Conservation (phyloP, 2,329 filamentous ascomycete genomes). For the Hypocreales sp. region DNA sequence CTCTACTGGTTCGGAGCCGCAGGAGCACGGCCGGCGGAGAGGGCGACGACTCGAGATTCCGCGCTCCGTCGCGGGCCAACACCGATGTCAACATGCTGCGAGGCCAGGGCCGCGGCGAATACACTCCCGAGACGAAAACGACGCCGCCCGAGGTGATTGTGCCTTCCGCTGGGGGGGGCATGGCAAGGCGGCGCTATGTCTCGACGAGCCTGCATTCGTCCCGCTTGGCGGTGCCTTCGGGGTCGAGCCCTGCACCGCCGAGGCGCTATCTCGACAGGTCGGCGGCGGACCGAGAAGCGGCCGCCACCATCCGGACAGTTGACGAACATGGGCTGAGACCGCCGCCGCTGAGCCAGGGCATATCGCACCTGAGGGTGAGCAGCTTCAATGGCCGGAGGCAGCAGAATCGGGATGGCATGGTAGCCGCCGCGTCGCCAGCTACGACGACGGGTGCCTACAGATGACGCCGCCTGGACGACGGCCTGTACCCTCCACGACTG, state of each 20-base stretch:
- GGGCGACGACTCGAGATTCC: constrained; percentile 32
- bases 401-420: constrained; percentile 25
- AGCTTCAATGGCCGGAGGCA: constrained; percentile 27
- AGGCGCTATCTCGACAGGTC: constrained; percentile 35
- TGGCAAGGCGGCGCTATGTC: constrained; percentile 37
- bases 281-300: constrained; percentile 23
- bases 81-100: constrained; percentile 35
- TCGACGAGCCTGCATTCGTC: constrained; percentile 30
- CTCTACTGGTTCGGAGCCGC: constrained; percentile 27
- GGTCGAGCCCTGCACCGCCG: constrained; percentile 20
- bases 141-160: constrained; percentile 16
- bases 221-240: constrained; percentile 24
- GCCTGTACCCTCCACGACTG: constrained; percentile 11
- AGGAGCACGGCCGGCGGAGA: constrained; percentile 30
- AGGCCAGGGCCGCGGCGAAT: constrained; percentile 11
- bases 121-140: constrained; percentile 14
- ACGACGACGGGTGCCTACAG: constrained; percentile 27
- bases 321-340: constrained; percentile 20
- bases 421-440: constrained; percentile 17
- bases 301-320: constrained; percentile 7
- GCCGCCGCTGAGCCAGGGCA: constrained; percentile 25
- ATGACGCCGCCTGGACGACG: constrained; percentile 19
- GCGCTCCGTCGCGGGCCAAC: constrained; percentile 41
- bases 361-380: constrained; percentile 25
- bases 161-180: constrained; percentile 23